These are phyloP conservation scores for Peniophora sp. DNA, from an alignment of 1,284 basidiomycete genomes.

Conservation along the genomic window DNA sequence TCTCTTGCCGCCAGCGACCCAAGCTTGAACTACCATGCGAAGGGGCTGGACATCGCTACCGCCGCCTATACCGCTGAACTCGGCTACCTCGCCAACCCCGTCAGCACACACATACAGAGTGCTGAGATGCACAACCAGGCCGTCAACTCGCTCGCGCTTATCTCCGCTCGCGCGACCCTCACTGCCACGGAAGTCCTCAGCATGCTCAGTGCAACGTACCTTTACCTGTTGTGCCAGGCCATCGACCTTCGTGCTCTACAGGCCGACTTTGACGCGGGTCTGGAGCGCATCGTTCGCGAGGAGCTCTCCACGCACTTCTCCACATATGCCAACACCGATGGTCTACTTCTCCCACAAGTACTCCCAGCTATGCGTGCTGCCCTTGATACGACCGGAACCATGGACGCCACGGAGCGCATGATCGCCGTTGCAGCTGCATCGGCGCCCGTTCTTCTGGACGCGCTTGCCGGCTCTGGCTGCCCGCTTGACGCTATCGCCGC, in stretches of 20 bases:
- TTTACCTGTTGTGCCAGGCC: slow-evolving; percentile 76
- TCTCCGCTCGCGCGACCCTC: slow-evolving; percentile 74
- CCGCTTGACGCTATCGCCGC: slow-evolving; percentile 27
- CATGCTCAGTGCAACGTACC: slow-evolving; percentile 65
- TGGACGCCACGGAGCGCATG: slow-evolving; percentile 65
- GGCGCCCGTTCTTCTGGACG: slow-evolving; percentile 54
- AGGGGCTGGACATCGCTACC: slow-evolving; percentile 81
- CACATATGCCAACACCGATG: slow-evolving; percentile 25
- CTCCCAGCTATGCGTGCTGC: slow-evolving; percentile 36
- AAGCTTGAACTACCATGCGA: slow-evolving; percentile 76
- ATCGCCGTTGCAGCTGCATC: slow-evolving; percentile 54
- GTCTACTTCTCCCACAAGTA: slow-evolving; percentile 28
- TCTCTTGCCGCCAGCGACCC: slow-evolving; percentile 78
- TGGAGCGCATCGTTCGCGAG: slow-evolving; percentile 41
- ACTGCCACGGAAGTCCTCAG: slow-evolving; percentile 71
- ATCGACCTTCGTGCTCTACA: slow-evolving; percentile 72
- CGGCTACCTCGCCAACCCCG: slow-evolving; percentile 76
- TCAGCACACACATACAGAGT: slow-evolving; percentile 78
- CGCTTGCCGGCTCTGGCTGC: slow-evolving; percentile 31
- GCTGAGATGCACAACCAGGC: slow-evolving; percentile 88
- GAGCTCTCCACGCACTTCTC: slow-evolving; percentile 44
- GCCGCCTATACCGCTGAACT: slow-evolving; percentile 79
- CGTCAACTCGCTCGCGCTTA: slow-evolving; percentile 75
- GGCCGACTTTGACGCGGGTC: slow-evolving; percentile 46
- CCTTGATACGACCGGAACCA: slow-evolving; percentile 59